Percentiles rank a stretch among this genome's conserved stretches.
phyloP scores from a whole-genome alignment of 176 grass and related monocot genomes.

The Oryza coarctata region DNA sequence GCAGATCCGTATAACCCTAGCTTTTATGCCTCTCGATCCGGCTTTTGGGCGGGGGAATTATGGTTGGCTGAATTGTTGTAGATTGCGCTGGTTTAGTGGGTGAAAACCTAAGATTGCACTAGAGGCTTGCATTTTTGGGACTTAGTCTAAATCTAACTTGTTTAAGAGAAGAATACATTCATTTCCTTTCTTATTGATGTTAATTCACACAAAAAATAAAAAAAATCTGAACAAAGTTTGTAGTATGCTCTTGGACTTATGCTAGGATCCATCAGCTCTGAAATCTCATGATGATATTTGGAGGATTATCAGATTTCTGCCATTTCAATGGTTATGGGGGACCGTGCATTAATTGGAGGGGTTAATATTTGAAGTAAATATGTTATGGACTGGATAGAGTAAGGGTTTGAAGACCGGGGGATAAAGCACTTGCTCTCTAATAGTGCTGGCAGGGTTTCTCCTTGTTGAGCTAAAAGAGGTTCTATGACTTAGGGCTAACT shows the following conservation, averaged over 20 bases:
- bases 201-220: no score
- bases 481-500: no score
- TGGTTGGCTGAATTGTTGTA: not conserved
- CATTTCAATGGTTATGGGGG: not conserved
- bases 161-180: no score
- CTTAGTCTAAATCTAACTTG: no score
- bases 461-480: no score
- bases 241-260: not conserved
- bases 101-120: not conserved
- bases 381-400: no score
- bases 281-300: not conserved
- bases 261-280: not conserved
- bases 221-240: no score
- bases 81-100: not conserved
- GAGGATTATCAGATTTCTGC: not conserved
- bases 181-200: no score
- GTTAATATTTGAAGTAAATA: not conserved
- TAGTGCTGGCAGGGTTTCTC: no score
- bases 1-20: constrained; percentile 27
- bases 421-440: no score
- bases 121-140: not conserved
- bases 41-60: not conserved
- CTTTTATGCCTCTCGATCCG: not conserved
- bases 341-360: not conserved
- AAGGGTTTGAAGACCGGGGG: no score